phyloP scores from a whole-genome alignment of 768 basidiomycete species.

The Wakefieldia striispora region DNA sequence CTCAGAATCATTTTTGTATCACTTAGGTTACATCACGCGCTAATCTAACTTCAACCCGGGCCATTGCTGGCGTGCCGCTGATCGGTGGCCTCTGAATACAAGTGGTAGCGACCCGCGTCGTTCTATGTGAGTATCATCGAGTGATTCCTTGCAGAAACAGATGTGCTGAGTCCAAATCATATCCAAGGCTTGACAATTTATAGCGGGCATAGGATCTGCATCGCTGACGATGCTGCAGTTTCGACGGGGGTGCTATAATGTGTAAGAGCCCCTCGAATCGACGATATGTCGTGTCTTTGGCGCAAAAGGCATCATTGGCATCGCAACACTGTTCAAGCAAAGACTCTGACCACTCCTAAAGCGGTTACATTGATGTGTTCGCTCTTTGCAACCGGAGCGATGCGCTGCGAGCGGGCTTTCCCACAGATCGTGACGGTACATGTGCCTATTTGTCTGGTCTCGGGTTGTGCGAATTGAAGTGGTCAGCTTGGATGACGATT shows the following conservation, averaged over 20 bases:
- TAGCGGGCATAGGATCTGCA: neutral
- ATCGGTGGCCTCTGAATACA: constrained; percentile 46
- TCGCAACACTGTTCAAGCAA: no score
- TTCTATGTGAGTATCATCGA: constrained; percentile 42
- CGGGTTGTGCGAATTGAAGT: neutral
- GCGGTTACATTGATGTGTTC: no score
- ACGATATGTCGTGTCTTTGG: no score
- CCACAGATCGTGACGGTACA: neutral
- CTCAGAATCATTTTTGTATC: no score
- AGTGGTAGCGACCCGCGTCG: constrained; percentile 55
- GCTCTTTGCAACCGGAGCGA: no score
- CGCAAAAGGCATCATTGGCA: no score
- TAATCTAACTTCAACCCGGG: constrained; percentile 34
- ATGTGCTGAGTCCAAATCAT: neutral
- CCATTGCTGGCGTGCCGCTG: constrained; percentile 47
- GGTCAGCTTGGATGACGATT: no score
- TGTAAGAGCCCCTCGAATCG: no score
- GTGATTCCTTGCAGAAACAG: neutral
- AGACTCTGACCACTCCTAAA: no score
- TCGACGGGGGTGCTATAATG: no score
- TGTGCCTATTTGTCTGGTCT: neutral
- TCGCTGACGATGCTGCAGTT: neutral
- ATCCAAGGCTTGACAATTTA: neutral
- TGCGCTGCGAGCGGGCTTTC: neutral
- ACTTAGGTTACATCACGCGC: no score